phyloP scores from a whole-genome alignment of 768 basidiomycete genomes.

The Boletus coccyginus region DNA sequence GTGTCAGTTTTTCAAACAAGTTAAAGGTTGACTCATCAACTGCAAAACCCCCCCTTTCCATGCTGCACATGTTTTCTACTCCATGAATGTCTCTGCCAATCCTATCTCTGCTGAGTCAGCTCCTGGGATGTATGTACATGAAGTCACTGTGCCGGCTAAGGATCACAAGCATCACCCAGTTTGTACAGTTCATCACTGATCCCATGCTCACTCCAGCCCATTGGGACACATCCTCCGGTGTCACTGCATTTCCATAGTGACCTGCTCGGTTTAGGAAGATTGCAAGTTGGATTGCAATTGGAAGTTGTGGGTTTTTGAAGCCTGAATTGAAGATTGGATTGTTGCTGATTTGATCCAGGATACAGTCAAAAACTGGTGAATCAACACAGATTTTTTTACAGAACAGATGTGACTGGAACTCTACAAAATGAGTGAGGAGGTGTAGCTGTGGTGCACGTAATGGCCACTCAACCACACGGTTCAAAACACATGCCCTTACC shows the following conservation, averaged over 20 bases:
- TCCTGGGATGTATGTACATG: background rate
- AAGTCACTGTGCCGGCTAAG: background rate
- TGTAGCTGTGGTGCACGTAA: background rate
- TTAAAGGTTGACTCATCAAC: constrained; percentile 36
- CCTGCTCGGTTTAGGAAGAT: constrained; percentile 26
- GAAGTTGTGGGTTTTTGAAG: constrained; percentile 19
- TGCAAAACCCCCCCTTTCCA: constrained; percentile 37
- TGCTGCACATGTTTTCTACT: background rate
- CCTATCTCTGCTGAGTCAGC: background rate
- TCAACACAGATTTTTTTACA: constrained; percentile 21
- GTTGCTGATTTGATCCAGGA: constrained; percentile 17
- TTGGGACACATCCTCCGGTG: background rate
- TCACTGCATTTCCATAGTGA: constrained; percentile 26
- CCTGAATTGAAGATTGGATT: constrained; percentile 23
- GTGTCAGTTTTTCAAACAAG: constrained; percentile 7
- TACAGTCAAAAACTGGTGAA: constrained; percentile 24
- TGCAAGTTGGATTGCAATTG: constrained; percentile 25
- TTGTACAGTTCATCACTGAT: background rate
- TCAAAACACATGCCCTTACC: background rate
- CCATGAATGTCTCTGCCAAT: background rate
- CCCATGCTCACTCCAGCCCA: constrained; percentile 6
- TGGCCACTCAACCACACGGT: background rate
- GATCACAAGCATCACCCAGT: background rate
- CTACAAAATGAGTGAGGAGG: constrained; percentile 2
- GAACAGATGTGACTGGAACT: constrained; percentile 22